Base-by-base conservation (phyloP, 2,329 filamentous ascomycete species). In the Cladosporium sp. region DNA sequence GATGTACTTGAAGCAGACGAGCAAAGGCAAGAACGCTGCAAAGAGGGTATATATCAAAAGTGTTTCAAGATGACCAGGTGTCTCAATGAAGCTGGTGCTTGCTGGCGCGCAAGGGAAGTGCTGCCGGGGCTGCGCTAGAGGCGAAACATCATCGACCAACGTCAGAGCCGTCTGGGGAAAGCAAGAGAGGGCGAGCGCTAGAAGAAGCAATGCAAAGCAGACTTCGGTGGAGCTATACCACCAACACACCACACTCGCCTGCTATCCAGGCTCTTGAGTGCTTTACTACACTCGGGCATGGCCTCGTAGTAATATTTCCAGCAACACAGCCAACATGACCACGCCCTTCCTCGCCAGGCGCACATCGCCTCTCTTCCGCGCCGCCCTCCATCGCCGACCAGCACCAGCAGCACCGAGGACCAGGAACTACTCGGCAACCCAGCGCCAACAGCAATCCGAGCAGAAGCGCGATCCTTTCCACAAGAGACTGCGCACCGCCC, bases 351-450 rank as follows among this genome's bases (percentile, higher is more conserved):
- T 64, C 26, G 54, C 26, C 24, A 34, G 61, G 51, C 61, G 61
- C n/a, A 64, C 61, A 14, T 64, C 61, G 36, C 61, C 61, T 44
- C 61, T 64, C 21, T 64, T 64, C 51, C 61, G 61, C 34, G 61
- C 61, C 11, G 61, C 61, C 26, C 61, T 64, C 11, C 61, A 64
- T 57, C 61, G 61, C 61, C 36, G 51, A 14, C 28, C 51, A 44
- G 41, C 30, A 51, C 41, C 41, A 44, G 41, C 41, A 32, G 3
- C 15, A 55, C 61, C 61, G 34, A 57, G 36, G 34, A 44, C 51
- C 6, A 34, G 61, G 14, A 38, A 64, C 51, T 64, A 55, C 51
- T 64, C 61, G 3, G 24, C 51, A 15, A 47, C 61, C 5, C 61
- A 57, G 26, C 51, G 49, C 15, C 57, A 59, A 21, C 59, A 63